A percentile compares a stretch with the other conserved stretches of the same genome.
Conservation (phyloP, 371 early-diverging fungal genomes). For the Umbelopsis sp. region DNA sequence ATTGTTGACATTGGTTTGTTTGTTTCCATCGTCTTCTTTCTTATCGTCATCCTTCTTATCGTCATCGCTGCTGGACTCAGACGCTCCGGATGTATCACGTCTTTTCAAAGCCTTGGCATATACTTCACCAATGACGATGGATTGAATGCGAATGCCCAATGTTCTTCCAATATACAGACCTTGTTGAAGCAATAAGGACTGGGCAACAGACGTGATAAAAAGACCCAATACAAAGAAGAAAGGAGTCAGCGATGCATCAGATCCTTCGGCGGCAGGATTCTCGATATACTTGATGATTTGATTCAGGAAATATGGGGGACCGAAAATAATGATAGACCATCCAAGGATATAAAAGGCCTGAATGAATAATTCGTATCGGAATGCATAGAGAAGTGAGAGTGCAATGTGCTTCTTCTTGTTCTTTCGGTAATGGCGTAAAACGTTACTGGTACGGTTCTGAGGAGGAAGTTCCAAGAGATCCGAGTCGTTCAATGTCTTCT, state of each 20-base stretch:
- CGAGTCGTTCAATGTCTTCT: slow-evolving; percentile 49
- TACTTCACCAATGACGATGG: slow-evolving; percentile 65
- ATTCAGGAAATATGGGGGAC: slow-evolving; percentile 61
- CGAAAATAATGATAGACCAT: slow-evolving; percentile 56
- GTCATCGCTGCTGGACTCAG: slow-evolving; percentile 20
- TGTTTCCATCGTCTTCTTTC: slow-evolving; percentile 22
- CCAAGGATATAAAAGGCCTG: slow-evolving; percentile 52
- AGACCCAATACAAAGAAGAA: slow-evolving; percentile 66
- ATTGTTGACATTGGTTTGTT: slow-evolving; percentile 53
- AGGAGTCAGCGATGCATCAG: slow-evolving; percentile 28
- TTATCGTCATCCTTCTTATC: slow-evolving; percentile 27
- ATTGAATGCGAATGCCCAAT: slow-evolving; percentile 53
- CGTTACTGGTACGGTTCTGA: slow-evolving; percentile 39
- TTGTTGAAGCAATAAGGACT: slow-evolving; percentile 53
- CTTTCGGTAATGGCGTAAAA: slow-evolving; percentile 26
- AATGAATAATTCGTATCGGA: slow-evolving; percentile 34
- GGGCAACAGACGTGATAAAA: slow-evolving; percentile 50
- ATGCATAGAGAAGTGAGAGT: slow-evolving; percentile 36
- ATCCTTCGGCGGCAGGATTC: slow-evolving; percentile 30
- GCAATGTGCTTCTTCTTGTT: slow-evolving; percentile 25
- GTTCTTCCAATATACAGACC: slow-evolving; percentile 61
- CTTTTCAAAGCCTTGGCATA: slow-evolving; percentile 60
- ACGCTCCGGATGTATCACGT: slow-evolving; percentile 44
- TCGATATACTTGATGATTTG: slow-evolving; percentile 61
- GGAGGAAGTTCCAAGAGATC: slow-evolving; percentile 51